Conservation (phyloP, 2,329 filamentous ascomycete genomes). For the Exserohilum rostratum region DNA sequence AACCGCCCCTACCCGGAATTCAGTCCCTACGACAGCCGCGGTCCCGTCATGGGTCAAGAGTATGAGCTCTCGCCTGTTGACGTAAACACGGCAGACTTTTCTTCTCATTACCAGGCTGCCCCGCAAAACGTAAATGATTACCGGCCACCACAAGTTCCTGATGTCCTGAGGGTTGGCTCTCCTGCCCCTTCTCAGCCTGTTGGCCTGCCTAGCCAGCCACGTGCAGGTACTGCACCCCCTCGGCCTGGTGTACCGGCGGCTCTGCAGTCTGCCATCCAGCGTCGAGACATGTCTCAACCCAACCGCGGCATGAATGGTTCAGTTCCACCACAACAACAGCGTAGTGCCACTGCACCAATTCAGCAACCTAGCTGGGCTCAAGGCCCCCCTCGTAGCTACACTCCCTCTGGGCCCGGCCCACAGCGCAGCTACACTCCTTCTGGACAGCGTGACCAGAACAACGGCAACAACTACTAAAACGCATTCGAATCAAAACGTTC, state of each 20-base stretch:
- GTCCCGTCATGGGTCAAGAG: conserved; percentile 29
- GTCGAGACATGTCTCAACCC: conserved; percentile 43
- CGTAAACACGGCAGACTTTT: conserved; percentile 23
- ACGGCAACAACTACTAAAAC: conserved; percentile 24
- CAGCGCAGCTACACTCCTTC: conserved; percentile 11
- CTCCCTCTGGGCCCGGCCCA: conserved; percentile 8
- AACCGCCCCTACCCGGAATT: conserved; percentile 35
- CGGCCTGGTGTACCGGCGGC: conserved; percentile 41
- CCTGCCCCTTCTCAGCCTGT: conserved; percentile 30
- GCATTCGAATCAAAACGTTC: neutral
- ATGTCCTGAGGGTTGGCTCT: conserved; percentile 35
- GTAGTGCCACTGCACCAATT: conserved; percentile 45
- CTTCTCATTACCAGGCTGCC: conserved; percentile 26
- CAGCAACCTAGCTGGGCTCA: conserved; percentile 37
- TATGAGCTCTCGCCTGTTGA: conserved; percentile 48
- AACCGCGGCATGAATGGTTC: conserved; percentile 35
- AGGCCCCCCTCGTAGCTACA: conserved; percentile 27
- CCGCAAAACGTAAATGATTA: conserved; percentile 30
- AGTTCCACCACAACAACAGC: conserved; percentile 29
- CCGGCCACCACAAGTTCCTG: conserved; percentile 33
- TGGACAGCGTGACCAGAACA: conserved; percentile 26
- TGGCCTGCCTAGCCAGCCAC: conserved; percentile 28
- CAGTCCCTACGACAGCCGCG: conserved; percentile 41
- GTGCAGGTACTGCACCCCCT: conserved; percentile 33
- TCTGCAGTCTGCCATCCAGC: conserved; percentile 46